Base-by-base conservation (phyloP, 139 green algal species). In the Spirogloea muscicola region DNA sequence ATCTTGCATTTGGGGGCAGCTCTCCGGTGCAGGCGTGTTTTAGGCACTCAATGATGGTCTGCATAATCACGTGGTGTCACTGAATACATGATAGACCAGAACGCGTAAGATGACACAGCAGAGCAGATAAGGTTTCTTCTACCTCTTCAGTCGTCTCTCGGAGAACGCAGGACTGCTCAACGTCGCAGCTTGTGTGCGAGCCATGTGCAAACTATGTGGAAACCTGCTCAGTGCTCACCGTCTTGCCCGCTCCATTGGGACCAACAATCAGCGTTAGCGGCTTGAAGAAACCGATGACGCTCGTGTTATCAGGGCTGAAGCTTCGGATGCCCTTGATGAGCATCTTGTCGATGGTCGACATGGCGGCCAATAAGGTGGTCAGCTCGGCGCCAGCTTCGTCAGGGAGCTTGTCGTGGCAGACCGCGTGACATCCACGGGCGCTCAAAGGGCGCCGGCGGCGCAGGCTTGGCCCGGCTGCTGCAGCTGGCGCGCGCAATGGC, bases 181-280 rank as follows among this genome's bases (percentile, higher is more conserved):
- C n/a, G n/a, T 18, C 51, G 13, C 51, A 18, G 51, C 51, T 36
- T 9, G 51, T 38, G 51, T 29, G 6, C 6, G 21, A 33, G 6
- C 16, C 21, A 61, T 9, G 10, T 13, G 13, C 43, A 51, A 25
- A 51, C 10, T 51, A 13, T 25, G 10, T 51, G 43, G 43, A 10
- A 51, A 10, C 43, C 10, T 51, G 13, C 10, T 25, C 43, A 5
- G 5, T 55, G 5, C 68, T 76, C 49, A 97, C 92, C 79, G 94
- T 98, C 74, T 98, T 98, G 16, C 94, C 94, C 0, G 93, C 93
- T 0, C 94, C 94, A 61, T 98, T 98, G 16, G 90, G 83, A 0
- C 94, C 94, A 16, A 98, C 94, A 42, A 98, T 98, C 13, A 98
- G 83, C 0, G 94, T 98, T 3, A 98, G 87, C 1, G 94, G 94